Percentiles rank a stretch among this genome's conserved stretches.
Evolutionary conservation across 2,329 filamentous ascomycete genomes (phyloP).

Genomic region (Fusarium hainanense): DNA sequence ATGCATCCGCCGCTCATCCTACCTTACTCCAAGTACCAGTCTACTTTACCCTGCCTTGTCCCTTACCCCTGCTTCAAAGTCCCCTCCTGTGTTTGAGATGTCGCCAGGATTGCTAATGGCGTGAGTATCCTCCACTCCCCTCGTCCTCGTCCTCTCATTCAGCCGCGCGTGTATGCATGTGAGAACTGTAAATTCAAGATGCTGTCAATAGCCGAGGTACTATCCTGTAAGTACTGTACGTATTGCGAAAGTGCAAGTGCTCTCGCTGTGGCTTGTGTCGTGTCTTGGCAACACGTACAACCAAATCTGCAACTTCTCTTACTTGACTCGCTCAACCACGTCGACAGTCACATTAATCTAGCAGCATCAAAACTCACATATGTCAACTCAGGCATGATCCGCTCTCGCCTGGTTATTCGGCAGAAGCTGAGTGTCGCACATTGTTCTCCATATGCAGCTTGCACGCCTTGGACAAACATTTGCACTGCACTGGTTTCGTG

Average conservation of each 20-base stretch:
- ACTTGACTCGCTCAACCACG: neutral
- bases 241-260: neutral
- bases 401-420: neutral
- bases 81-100: conserved; percentile 25
- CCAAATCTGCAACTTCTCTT: neutral
- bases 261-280: neutral
- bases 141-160: conserved; percentile 1
- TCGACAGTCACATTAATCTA: neutral
- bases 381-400: neutral
- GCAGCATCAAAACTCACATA: neutral
- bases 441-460: neutral
- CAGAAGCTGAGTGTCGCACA: neutral
- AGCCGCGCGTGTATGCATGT: conserved; percentile 41
- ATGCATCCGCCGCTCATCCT: neutral
- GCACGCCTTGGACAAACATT: neutral
- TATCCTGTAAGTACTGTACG: neutral
- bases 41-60: neutral
- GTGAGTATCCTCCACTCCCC: conserved; percentile 9
- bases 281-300: neutral
- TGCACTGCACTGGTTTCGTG: conserved; percentile 18
- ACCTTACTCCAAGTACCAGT: neutral
- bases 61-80: conserved; percentile 18
- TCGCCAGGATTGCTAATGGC: conserved; percentile 26
- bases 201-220: conserved; percentile 16
- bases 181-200: conserved; percentile 28